Evolutionary conservation across 78 protist species (phyloP).

Genomic region (Guillardia theta): DNA sequence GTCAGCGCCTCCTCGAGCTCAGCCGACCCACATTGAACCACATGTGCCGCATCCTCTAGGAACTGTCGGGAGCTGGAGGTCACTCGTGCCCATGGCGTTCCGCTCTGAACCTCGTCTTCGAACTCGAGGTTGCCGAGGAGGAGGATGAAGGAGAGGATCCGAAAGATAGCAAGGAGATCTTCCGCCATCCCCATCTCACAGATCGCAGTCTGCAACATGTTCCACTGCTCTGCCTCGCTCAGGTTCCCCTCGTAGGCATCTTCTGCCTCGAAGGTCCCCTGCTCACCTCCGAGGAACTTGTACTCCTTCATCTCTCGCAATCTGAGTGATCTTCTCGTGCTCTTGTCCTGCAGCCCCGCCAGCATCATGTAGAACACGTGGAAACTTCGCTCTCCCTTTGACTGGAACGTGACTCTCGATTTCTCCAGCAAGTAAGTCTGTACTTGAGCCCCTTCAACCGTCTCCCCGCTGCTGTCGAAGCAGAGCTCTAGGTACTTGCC

Average conservation of each 20-base stretch:
- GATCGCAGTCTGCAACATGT: neutral
- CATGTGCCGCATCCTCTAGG: neutral
- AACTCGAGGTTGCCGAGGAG: constrained; percentile 14
- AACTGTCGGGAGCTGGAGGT: neutral
- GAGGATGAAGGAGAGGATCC: neutral
- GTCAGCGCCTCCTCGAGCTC: neutral
- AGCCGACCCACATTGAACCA: neutral
- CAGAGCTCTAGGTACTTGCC: constrained; percentile 55
- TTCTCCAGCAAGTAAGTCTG: constrained; percentile 79
- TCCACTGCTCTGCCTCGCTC: neutral
- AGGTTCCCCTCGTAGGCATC: neutral
- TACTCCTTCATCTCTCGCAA: neutral
- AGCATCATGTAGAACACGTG: constrained; percentile 88
- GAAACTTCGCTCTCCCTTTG: constrained; percentile 82
- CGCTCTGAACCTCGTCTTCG: neutral
- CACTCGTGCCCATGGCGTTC: neutral
- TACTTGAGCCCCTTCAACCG: constrained; percentile 49
- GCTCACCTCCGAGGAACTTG: neutral
- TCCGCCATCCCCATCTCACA: neutral
- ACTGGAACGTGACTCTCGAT: constrained; percentile 80
- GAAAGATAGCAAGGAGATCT: neutral
- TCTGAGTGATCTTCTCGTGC: neutral
- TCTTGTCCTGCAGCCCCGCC: neutral
- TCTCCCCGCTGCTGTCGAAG: neutral
- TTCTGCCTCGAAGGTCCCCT: neutral